Percentiles rank a stretch among this genome's conserved stretches.
These are phyloP conservation scores for Rhodomyrtus psidioides DNA, from an alignment of 441 rosid genomes.

Conservation along the genomic window DNA sequence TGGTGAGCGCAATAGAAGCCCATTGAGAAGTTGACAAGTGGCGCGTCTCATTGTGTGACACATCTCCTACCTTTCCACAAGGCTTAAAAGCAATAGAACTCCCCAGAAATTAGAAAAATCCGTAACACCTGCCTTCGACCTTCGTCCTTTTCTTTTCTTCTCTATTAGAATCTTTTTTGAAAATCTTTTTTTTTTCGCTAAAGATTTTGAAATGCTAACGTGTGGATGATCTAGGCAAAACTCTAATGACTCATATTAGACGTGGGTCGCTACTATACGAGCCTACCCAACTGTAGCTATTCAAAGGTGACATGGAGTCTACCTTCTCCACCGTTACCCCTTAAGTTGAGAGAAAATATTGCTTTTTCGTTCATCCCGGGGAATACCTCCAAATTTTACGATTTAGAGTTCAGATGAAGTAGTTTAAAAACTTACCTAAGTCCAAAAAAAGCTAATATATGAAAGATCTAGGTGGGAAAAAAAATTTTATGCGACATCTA, in stretches of 20 bases:
- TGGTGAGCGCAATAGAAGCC: not conserved
- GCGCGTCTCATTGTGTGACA: not conserved
- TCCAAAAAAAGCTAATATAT: not conserved
- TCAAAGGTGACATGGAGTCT: too few relatives aligned
- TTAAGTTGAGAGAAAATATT: too few relatives aligned
- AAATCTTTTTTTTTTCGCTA: not conserved
- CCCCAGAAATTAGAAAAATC: not conserved
- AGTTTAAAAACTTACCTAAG: too few relatives aligned
- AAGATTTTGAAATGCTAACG: not conserved
- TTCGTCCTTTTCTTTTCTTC: not conserved
- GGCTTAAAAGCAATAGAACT: not conserved
- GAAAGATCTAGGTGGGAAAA: not conserved
- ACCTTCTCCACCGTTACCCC: too few relatives aligned
- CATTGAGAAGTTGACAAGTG: not conserved
- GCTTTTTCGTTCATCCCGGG: too few relatives aligned
- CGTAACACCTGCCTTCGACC: not conserved
- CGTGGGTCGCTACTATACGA: too few relatives aligned
- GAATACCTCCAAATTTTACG: too few relatives aligned
- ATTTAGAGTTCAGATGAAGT: too few relatives aligned
- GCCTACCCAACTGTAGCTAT: too few relatives aligned
- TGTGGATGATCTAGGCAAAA: not conserved
- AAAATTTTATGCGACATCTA: not conserved
- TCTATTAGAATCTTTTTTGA: not conserved
- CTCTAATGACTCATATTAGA: too few relatives aligned
- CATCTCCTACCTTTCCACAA: not conserved